phyloP scores from a whole-genome alignment of 148 eudicot species.

The Selenicereus undatus region DNA sequence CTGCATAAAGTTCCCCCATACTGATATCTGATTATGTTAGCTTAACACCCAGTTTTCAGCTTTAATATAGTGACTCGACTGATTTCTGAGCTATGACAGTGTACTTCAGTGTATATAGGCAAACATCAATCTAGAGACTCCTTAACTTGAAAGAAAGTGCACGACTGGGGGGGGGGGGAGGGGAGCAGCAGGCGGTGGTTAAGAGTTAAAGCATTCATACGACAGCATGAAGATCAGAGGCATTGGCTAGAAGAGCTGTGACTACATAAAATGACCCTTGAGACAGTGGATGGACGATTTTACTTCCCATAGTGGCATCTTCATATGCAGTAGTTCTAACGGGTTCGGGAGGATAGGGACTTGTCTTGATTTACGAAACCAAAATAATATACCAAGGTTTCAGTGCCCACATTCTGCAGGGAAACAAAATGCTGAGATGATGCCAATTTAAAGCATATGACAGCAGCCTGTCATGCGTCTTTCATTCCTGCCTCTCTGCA shows the following conservation, averaged over 20 bases:
- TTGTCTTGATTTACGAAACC: neutral
- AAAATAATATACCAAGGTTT: neutral
- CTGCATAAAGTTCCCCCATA: conserved; percentile 30
- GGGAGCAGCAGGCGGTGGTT: neutral
- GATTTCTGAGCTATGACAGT: neutral
- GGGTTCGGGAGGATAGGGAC: neutral
- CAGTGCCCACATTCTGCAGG: conserved; percentile 12
- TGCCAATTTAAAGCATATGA: conserved; percentile 3
- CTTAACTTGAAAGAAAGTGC: neutral
- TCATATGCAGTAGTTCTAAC: neutral
- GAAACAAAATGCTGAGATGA: neutral
- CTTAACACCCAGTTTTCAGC: too few species aligned
- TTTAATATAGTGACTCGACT: neutral
- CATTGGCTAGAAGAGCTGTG: neutral
- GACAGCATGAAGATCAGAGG: neutral
- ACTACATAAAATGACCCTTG: neutral
- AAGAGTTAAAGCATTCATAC: neutral
- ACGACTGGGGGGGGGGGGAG: too few species aligned
- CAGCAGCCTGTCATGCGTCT: neutral
- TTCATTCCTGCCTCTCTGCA: conserved; percentile 9
- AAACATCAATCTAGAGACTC: neutral
- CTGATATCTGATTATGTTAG: neutral
- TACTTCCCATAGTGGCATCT: neutral
- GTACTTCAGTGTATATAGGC: conserved; percentile 6
- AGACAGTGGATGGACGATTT: neutral